Percentiles rank a stretch among this genome's conserved stretches.
Conservation (phyloP, 805 yeast species). For the Yarrowia alimentaria region DNA sequence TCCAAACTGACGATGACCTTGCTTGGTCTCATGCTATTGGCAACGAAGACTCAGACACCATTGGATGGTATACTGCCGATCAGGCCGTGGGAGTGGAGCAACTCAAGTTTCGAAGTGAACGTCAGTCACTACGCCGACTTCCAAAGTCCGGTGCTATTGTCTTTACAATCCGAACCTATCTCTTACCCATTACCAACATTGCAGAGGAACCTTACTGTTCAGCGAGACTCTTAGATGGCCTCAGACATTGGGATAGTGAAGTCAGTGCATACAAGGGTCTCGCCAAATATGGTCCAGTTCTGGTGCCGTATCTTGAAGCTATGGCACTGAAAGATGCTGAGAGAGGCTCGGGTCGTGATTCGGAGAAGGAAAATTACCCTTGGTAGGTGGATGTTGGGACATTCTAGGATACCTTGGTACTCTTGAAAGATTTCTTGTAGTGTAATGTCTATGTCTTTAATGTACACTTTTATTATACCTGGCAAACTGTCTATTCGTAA, state of each 20-base stretch:
- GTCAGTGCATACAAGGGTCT: conserved; percentile 63
- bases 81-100: conserved; percentile 49
- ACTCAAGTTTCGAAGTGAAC: conserved; percentile 37
- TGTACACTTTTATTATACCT: too few species aligned
- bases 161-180: conserved; percentile 11
- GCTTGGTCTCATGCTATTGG: conserved; percentile 66
- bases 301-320: conserved; percentile 54
- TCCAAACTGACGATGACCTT: conserved; percentile 60
- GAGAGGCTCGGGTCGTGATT: conserved; percentile 5
- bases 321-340: conserved; percentile 47
- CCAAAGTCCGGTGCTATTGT: conserved; percentile 8
- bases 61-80: conserved; percentile 65
- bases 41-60: conserved; percentile 47
- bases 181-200: conserved; percentile 5
- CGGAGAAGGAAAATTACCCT: conserved; percentile 11
- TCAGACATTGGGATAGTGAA: conserved; percentile 58
- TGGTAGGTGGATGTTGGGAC: neutral
- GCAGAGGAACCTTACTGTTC: conserved; percentile 12
- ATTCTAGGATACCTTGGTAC: neutral
- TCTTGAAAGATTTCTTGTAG: too few species aligned
- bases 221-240: conserved; percentile 45
- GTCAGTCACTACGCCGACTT: conserved; percentile 4
- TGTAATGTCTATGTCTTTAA: too few species aligned
- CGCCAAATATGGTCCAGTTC: conserved; percentile 51
- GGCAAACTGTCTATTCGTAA: too few species aligned